Conservation (phyloP, 106 monocot genomes). For the Platanthera guangdongensis region DNA sequence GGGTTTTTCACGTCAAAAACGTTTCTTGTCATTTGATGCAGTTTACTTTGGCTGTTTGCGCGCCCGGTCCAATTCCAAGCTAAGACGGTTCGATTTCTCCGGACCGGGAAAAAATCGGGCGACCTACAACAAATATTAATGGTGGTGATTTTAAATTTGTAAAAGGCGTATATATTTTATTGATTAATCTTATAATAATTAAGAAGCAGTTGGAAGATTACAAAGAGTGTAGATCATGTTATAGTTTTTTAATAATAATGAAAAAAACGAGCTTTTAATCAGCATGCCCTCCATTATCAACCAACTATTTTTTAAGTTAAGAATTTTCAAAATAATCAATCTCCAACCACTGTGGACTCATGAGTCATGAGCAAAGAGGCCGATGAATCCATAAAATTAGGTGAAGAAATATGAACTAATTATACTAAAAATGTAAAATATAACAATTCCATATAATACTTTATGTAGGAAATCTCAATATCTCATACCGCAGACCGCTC, state of each 20-base stretch:
- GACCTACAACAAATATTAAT: no score
- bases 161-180: neutral
- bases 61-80: no score
- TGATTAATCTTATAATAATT: neutral
- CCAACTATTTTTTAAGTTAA: neutral
- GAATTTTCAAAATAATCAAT: neutral
- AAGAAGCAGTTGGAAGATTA: neutral
- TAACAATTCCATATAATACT: no score
- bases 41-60: no score
- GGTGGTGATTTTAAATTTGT: neutral
- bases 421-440: neutral
- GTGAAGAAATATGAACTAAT: neutral
- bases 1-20: no score
- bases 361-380: neutral
- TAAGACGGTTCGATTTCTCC: no score
- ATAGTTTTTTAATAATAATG: neutral
- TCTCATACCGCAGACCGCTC: no score
- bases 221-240: neutral
- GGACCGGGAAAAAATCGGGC: no score
- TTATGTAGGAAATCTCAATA: conserved; percentile 6
- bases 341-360: neutral
- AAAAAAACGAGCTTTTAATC: neutral
- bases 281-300: neutral
- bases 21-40: no score
- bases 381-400: neutral